Base-by-base conservation (phyloP, 1,139 yeast species). In the Suhomyces panamericanus region DNA sequence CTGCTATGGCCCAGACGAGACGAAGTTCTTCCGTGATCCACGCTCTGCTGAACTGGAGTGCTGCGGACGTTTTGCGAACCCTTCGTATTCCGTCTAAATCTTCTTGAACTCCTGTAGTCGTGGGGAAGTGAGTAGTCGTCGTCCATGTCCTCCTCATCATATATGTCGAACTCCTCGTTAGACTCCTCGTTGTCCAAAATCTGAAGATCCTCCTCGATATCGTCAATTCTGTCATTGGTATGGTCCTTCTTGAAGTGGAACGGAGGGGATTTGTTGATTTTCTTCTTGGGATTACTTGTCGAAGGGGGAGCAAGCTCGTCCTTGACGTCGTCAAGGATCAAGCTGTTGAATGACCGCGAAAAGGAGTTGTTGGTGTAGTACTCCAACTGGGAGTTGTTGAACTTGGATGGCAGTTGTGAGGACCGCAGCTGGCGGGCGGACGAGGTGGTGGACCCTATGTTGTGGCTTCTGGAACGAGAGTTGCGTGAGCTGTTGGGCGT, bases 341-440 rank as follows among this genome's bases (percentile, higher is more conserved):
- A 67, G 43, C 73, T 67, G 55, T 73, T 74, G 63, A 74, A 74
- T 13, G 77, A 72, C 26, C 75, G 57, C 34, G 77, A 72, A 48
- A 74, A 73, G 33, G 70, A 70, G 49, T 67, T 63, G 54, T 71
- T 69, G 39, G 77, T 66, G 46, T 68, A 70, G 53, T 69, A 63
- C 41, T 73, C 76, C 38, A 72, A 49, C 38, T 42, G 51, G 32
- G 38, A 45, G 29, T 39, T 43, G 38, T 39, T 37, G 42, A n/a
- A 34, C 17, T 38, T 38, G 15, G 47, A 43, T 3, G 47, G 48
- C 48, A 44, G 48, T 24, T 39, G 47, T 11, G 41, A 32, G n/a
- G 14, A 12, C n/a, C 32, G 38, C 22, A 3, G 41, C 14, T 17
- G 36, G 12, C 15, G 24, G 12, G 37, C 34, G 4, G 14, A 34